Evolutionary conservation across 2,329 filamentous ascomycete species (phyloP).

Genomic region (Fusarium albosuccineum): DNA sequence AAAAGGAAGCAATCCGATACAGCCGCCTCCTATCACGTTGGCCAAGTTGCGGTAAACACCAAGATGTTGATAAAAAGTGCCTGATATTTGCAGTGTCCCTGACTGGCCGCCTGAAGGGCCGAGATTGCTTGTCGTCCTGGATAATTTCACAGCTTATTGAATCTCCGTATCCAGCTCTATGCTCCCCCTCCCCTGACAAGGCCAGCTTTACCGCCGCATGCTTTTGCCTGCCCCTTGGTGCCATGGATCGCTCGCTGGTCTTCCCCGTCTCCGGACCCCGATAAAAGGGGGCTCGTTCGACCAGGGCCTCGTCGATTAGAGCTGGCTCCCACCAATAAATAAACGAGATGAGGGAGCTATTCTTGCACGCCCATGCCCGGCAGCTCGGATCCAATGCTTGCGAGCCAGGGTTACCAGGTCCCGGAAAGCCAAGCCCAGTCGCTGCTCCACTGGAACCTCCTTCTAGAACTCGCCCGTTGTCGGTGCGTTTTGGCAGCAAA

Average conservation of each 20-base stretch:
- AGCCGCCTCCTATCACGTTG: background rate
- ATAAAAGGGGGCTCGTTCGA: slow-evolving; percentile 8
- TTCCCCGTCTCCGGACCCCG: background rate
- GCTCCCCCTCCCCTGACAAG: slow-evolving; percentile 30
- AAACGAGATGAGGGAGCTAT: slow-evolving; percentile 33
- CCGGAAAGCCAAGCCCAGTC: slow-evolving; percentile 36
- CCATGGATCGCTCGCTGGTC: background rate
- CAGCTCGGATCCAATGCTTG: slow-evolving; percentile 35
- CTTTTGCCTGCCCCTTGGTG: slow-evolving; percentile 32
- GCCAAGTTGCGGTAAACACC: background rate
- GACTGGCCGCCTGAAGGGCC: slow-evolving; percentile 32
- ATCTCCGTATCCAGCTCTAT: slow-evolving; percentile 21
- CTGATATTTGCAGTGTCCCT: slow-evolving; percentile 17
- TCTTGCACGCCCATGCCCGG: slow-evolving; percentile 39
- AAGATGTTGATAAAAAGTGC: background rate
- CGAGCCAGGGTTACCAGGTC: slow-evolving; percentile 32
- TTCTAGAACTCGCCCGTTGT: slow-evolving; percentile 39
- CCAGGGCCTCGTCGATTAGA: slow-evolving; percentile 34
- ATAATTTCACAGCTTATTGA: slow-evolving; percentile 39
- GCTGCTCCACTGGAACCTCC: slow-evolving; percentile 18
- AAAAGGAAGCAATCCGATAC: background rate
- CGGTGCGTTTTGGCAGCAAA: slow-evolving; percentile 18
- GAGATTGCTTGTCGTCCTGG: slow-evolving; percentile 41
- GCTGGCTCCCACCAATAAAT: slow-evolving; percentile 37
- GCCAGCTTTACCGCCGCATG: slow-evolving; percentile 9